A percentile compares a stretch with the other conserved stretches of the same genome.
phyloP scores from a whole-genome alignment of 805 yeast species.

The Kluyveromyces nonfermentans region DNA sequence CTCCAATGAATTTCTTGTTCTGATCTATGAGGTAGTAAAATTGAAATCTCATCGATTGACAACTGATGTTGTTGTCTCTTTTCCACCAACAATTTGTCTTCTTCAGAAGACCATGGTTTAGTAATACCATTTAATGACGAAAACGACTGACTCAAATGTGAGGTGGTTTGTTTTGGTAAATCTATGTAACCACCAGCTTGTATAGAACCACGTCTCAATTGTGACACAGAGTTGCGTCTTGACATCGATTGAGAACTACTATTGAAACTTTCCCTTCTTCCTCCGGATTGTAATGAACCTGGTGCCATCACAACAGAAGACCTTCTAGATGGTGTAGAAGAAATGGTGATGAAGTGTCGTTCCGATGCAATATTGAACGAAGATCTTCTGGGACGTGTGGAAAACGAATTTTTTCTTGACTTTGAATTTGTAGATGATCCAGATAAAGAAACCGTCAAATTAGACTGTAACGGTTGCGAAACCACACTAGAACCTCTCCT shows the following conservation, averaged over 20 bases:
- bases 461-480: constrained; percentile 6
- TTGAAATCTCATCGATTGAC: constrained; percentile 61
- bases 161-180: constrained; percentile 4
- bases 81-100: constrained; percentile 55
- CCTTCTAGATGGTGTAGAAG: constrained; percentile 16
- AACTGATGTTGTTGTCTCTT: constrained; percentile 49
- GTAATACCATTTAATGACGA: constrained; percentile 2
- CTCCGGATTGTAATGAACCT: constrained; percentile 9
- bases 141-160: not conserved
- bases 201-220: constrained; percentile 5
- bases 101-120: constrained; percentile 45
- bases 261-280: constrained; percentile 10
- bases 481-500: constrained; percentile 14
- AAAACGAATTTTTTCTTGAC: constrained; percentile 27
- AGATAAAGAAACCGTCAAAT: constrained; percentile 14
- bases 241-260: constrained; percentile 2
- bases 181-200: constrained; percentile 4
- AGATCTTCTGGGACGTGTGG: constrained; percentile 24
- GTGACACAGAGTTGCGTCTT: constrained; percentile 7
- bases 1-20: constrained; percentile 66
- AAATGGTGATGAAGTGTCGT: constrained; percentile 3
- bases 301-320: constrained; percentile 22
- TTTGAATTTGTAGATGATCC: constrained; percentile 20
- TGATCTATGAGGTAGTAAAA: constrained; percentile 61
- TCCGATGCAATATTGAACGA: constrained; percentile 22